These are phyloP conservation scores for Ogataea degrootiae DNA, from an alignment of 805 yeast species.

Conservation along the genomic window DNA sequence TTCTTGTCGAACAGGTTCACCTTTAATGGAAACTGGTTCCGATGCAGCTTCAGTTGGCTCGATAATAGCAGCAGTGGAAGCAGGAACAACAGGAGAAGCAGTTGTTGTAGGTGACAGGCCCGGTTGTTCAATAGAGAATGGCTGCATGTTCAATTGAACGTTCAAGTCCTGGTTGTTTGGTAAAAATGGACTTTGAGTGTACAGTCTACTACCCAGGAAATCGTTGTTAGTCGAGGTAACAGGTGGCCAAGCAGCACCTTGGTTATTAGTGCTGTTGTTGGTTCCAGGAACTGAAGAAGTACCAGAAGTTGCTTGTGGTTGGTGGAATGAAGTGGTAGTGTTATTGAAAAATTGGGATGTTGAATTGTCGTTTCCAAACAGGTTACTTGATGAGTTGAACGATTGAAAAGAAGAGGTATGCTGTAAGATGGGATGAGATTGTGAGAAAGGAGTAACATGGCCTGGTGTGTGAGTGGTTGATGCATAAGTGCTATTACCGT, in stretches of 20 bases:
- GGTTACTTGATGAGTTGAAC: slow-evolving; percentile 6
- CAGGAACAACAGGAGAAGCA: background rate
- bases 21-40: background rate
- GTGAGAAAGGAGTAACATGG: slow-evolving; percentile 5
- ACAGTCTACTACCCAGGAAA: slow-evolving; percentile 8
- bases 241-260: too few relatives aligned
- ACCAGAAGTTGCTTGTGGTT: slow-evolving; percentile 1
- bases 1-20: background rate
- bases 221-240: background rate
- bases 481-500: background rate
- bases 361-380: slow-evolving; percentile 3
- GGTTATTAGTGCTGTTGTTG: too few relatives aligned
- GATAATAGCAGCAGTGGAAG: background rate
- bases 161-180: slow-evolving; percentile 9
- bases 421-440: slow-evolving; percentile 5
- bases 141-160: background rate
- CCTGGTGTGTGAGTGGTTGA: background rate
- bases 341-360: slow-evolving; percentile 12
- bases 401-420: slow-evolving; percentile 10
- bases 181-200: slow-evolving; percentile 27
- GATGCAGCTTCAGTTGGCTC: background rate
- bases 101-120: background rate
- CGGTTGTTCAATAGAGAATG: background rate
- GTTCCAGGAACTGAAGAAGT: too few relatives aligned
- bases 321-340: slow-evolving; percentile 3